Base-by-base conservation (phyloP, 805 yeast genomes). In the Allodekkera sacchari region DNA sequence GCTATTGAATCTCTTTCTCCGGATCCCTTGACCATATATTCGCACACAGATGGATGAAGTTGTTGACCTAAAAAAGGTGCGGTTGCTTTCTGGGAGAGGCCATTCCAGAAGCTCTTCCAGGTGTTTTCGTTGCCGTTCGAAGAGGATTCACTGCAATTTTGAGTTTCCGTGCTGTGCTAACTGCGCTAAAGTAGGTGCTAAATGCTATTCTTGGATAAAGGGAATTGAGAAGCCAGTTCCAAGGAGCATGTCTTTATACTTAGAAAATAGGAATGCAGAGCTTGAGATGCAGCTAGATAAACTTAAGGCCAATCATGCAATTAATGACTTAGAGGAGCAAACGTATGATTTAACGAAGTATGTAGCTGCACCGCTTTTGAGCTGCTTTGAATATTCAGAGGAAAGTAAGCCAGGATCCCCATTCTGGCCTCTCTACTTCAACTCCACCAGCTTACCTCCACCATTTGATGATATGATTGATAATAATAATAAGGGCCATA, bases 171-270 rank as follows among this genome's bases (percentile, higher is more conserved):
- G 18, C 26, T 38, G 42, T 18, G 20, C 21, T 11, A 26, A 34
- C 10, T 37, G 42, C 27, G 14, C 18, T 5, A 19, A 16, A 5
- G 28, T 22, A 10, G 30, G 31, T 6, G 10, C 13, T 3, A 33
- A 38, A 5, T 38, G 42, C 18, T n/a, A 17, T 12, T 32, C 42
- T 5, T 37, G 42, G 42, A 11, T 23, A 4, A 33, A 31, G 12
- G 42, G 42, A 5, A 14, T 25, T 7, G 16, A 30, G 7, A 25
- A 23, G 17, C 36, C 42, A 7, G 6, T 34, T 15, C 38, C 42
- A 4, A 19, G 39, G 25, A 38, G 36, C 12, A 12, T 37, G 7
- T 27, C 30, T 3, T 13, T 30, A 1, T 34, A 20, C 18, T 18
- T 39, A 8, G 36, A 39, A 23, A 18, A 28, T 15, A 19, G 28